Base-by-base conservation (phyloP, 805 yeast genomes). In the Lachancea lanzarotensis region DNA sequence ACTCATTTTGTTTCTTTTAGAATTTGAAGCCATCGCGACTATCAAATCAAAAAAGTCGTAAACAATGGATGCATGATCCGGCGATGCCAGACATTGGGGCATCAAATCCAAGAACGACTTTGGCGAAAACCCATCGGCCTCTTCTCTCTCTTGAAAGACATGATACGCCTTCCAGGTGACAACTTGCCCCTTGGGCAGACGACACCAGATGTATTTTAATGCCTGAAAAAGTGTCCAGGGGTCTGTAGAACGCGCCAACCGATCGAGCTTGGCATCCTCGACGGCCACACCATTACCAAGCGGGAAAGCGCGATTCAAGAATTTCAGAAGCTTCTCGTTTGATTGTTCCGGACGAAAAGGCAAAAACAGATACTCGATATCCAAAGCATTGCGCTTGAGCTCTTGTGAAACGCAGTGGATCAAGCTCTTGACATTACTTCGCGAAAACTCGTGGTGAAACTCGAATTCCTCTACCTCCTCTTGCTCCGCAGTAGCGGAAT, bases 41-140 rank as follows among this genome's bases (percentile, higher is more conserved):
- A 90, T 66, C 30, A 89, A 71, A 57, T 89, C 96, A 54, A 88
- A 75, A 56, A 88, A 90, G 59, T 86, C 95, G 61, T 85, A 86
- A 3, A 86, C 91, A 3, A 90, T 86, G 1, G 93, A 82, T 0
- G 95, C 95, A 65, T 88, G 96, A 4, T 91, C 82, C 2, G 93
- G 87, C 0, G 93, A 81, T 2, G 83, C 75, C 18, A 87, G 70
- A 63, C 95, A 84, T 49, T 79, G 80, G 1, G 96, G 96, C 87
- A 89, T 84, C 45, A 84, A 76, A 41, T 82, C 82, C 36, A 85
- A 65, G 58, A 89, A 89, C 0, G 95, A 86, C 49, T 75, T 76
- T 52, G 76, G 74, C 1, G 93, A 89, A 56, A 71, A 85, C 6
- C 78, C 76, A 1, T 79, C 77, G 44, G 79, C 81, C 33, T 71